A percentile compares a stretch with the other conserved stretches of the same genome.
phyloP scores from a whole-genome alignment of 2,329 filamentous ascomycete species.

The Phyllosticta citrichinensis region DNA sequence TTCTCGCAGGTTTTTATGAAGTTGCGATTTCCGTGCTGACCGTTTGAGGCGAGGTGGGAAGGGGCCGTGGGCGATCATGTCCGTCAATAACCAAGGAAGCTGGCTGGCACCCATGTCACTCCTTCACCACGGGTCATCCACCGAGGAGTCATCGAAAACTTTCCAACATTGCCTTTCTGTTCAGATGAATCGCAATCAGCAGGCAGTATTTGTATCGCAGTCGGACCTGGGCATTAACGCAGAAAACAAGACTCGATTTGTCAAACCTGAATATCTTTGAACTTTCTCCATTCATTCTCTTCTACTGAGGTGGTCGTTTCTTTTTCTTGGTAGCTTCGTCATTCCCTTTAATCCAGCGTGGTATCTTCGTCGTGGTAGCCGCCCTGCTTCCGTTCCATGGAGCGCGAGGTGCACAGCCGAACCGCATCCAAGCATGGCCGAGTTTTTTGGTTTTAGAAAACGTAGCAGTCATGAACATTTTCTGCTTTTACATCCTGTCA shows the following conservation, averaged over 20 bases:
- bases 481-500: conserved; percentile 38
- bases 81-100: no score
- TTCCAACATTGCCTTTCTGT: no score
- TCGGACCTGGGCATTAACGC: background rate
- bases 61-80: no score
- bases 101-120: no score
- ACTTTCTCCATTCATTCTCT: background rate
- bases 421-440: background rate
- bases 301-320: background rate
- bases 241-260: background rate
- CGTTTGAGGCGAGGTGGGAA: no score
- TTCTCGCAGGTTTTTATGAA: no score
- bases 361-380: background rate
- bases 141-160: no score
- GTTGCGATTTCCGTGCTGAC: no score
- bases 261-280: background rate
- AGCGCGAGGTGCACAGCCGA: background rate
- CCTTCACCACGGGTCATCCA: no score
- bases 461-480: background rate
- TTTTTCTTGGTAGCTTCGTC: background rate
- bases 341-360: background rate
- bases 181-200: no score
- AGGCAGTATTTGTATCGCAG: no score
- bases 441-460: background rate
- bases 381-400: background rate